Evolutionary conservation across 1,284 basidiomycete genomes (phyloP).

Genomic region (Ganoderma sp.): DNA sequence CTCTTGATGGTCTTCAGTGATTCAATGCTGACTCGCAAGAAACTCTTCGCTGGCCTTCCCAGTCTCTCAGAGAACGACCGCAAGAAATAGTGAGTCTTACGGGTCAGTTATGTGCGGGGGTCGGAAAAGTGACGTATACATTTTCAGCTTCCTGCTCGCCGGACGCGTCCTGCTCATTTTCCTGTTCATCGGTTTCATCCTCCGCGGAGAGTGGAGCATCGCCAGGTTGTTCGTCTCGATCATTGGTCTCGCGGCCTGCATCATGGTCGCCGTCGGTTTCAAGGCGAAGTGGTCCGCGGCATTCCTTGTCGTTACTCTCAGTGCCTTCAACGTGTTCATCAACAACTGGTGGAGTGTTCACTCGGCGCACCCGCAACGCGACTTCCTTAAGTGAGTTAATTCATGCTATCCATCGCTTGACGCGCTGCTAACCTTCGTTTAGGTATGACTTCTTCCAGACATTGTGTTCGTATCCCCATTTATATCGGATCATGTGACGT

Average conservation of each 20-base stretch:
- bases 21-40: constrained; percentile 86
- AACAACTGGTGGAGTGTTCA: constrained; percentile 99
- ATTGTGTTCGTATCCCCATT: constrained; percentile 63
- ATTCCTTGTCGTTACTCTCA: constrained; percentile 94
- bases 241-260: constrained; percentile 88
- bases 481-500: constrained; percentile 8
- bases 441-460: constrained; percentile 96
- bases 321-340: constrained; percentile 95
- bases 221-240: constrained; percentile 87
- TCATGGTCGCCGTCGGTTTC: constrained; percentile 98
- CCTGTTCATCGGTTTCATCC: constrained; percentile 97
- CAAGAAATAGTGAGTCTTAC: constrained; percentile 88
- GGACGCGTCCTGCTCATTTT: constrained; percentile 98
- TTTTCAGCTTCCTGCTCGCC: constrained; percentile 87
- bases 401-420: constrained; percentile 13
- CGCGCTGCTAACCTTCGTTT: constrained; percentile 14
- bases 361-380: constrained; percentile 90
- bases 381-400: constrained; percentile 87
- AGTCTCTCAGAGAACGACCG: constrained; percentile 93
- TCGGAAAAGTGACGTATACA: constrained; percentile 16
- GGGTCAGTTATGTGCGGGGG: constrained; percentile 1
- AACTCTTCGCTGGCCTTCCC: constrained; percentile 92
- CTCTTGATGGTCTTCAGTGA: constrained; percentile 96
- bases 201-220: constrained; percentile 92
- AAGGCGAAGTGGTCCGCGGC: constrained; percentile 98